Evolutionary conservation across 148 eudicot genomes (phyloP).

Genomic region (Fagopyrum homotropicum): DNA sequence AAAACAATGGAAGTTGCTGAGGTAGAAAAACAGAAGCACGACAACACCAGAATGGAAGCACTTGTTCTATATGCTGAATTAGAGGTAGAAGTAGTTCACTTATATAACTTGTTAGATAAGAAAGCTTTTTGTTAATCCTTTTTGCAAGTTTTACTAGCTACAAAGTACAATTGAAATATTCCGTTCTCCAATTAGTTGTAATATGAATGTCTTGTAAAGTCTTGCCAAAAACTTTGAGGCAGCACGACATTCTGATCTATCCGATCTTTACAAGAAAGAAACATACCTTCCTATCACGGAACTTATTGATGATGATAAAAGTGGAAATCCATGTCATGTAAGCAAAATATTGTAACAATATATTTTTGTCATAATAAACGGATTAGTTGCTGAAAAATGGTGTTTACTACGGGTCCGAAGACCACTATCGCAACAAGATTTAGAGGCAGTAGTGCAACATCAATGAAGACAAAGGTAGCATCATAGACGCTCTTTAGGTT

Average conservation of each 20-base stretch:
- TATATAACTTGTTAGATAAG: neutral
- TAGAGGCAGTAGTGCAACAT: constrained; percentile 48
- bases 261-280: constrained; percentile 89
- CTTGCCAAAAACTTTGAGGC: constrained; percentile 27
- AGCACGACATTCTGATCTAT: constrained; percentile 56
- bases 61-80: no score
- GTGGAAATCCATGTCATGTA: constrained; percentile 52
- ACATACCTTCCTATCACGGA: constrained; percentile 91
- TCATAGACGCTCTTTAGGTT: constrained; percentile 61
- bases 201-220: neutral
- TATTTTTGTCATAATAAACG: neutral
- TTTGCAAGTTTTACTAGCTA: neutral
- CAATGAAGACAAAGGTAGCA: constrained; percentile 57
- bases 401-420: constrained; percentile 49
- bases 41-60: no score
- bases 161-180: neutral
- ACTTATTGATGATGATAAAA: constrained; percentile 74
- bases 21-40: no score
- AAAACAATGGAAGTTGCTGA: no score
- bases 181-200: neutral
- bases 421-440: constrained; percentile 53
- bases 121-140: neutral
- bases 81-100: no score
- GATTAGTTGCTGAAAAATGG: neutral
- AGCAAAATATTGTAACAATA: constrained; percentile 14